These are phyloP conservation scores for Tothia fuscella DNA, from an alignment of 2,329 filamentous ascomycete species.

Conservation along the genomic window DNA sequence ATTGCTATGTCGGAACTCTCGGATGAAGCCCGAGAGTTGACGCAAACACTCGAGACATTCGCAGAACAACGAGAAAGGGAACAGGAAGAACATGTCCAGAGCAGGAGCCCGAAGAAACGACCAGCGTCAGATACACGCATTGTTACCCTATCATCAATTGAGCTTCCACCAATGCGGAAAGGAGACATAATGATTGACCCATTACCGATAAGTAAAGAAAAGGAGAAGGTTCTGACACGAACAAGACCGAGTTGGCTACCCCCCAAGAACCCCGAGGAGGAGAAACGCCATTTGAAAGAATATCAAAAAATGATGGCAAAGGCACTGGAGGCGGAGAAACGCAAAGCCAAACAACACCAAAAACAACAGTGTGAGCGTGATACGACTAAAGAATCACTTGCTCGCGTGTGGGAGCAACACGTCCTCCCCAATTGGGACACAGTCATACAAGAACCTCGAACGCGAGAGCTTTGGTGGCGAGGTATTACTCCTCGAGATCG, in stretches of 20 bases:
- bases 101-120: slow-evolving; percentile 21
- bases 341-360: slow-evolving; percentile 35
- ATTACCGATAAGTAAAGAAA: slow-evolving; percentile 72
- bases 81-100: slow-evolving; percentile 41
- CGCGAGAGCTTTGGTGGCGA: slow-evolving; percentile 71
- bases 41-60: slow-evolving; percentile 70
- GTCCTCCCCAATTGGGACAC: slow-evolving; percentile 65
- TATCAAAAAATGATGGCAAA: slow-evolving; percentile 72
- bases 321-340: slow-evolving; percentile 44
- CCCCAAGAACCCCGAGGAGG: slow-evolving; percentile 80
- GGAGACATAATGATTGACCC: slow-evolving; percentile 77
- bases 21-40: slow-evolving; percentile 60
- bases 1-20: slow-evolving; percentile 56
- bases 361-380: slow-evolving; percentile 41
- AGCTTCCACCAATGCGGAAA: slow-evolving; percentile 54
- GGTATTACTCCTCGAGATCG: slow-evolving; percentile 61
- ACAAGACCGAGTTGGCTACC: slow-evolving; percentile 73
- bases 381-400: slow-evolving; percentile 36
- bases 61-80: slow-evolving; percentile 47
- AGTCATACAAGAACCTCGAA: slow-evolving; percentile 55
- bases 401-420: slow-evolving; percentile 61
- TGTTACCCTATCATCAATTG: slow-evolving; percentile 36
- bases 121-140: slow-evolving; percentile 34
- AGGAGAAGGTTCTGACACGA: slow-evolving; percentile 69
- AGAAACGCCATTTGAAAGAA: slow-evolving; percentile 75